These are phyloP conservation scores for Aspergillus puulaauensis DNA, from an alignment of 2,329 filamentous ascomycete genomes.

Conservation along the genomic window DNA sequence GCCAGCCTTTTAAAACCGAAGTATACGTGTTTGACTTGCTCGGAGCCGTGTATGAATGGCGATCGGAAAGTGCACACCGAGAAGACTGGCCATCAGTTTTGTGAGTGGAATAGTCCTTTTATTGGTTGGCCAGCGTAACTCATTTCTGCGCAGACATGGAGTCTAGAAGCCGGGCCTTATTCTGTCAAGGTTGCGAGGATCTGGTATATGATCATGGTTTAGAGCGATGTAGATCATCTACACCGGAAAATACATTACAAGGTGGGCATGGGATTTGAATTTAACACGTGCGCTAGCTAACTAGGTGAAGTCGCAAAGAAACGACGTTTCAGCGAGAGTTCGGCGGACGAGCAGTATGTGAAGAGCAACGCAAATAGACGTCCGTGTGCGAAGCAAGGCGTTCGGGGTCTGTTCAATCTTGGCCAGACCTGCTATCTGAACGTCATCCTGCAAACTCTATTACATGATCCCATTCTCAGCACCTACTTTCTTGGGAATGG, in stretches of 20 bases:
- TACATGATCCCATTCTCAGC: constrained; percentile 88
- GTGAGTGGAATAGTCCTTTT: constrained; percentile 25
- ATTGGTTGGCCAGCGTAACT: constrained; percentile 1
- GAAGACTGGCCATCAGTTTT: constrained; percentile 42
- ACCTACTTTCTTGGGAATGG: constrained; percentile 92
- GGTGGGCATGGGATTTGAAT: constrained; percentile 11
- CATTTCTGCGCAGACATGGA: constrained; percentile 36
- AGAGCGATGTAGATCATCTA: constrained; percentile 33
- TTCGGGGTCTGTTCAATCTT: constrained; percentile 93
- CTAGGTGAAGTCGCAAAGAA: constrained; percentile 28
- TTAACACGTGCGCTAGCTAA: neutral
- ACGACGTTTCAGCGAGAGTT: constrained; percentile 36
- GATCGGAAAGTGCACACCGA: constrained; percentile 37
- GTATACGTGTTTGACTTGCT: constrained; percentile 41
- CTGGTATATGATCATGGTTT: constrained; percentile 44
- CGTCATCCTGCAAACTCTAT: constrained; percentile 86
- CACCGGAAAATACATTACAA: constrained; percentile 20
- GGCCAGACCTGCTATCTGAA: constrained; percentile 99
- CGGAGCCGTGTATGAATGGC: constrained; percentile 29
- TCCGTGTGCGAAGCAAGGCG: constrained; percentile 80
- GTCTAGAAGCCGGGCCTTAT: constrained; percentile 39
- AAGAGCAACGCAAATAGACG: constrained; percentile 74
- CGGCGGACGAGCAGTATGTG: constrained; percentile 74
- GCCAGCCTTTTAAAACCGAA: constrained; percentile 36
- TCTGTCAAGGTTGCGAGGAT: constrained; percentile 41